A percentile compares a stretch with the other conserved stretches of the same genome.
Evolutionary conservation across 2,329 filamentous ascomycete species (phyloP).

Genomic region (Sporothrix brasiliensis): DNA sequence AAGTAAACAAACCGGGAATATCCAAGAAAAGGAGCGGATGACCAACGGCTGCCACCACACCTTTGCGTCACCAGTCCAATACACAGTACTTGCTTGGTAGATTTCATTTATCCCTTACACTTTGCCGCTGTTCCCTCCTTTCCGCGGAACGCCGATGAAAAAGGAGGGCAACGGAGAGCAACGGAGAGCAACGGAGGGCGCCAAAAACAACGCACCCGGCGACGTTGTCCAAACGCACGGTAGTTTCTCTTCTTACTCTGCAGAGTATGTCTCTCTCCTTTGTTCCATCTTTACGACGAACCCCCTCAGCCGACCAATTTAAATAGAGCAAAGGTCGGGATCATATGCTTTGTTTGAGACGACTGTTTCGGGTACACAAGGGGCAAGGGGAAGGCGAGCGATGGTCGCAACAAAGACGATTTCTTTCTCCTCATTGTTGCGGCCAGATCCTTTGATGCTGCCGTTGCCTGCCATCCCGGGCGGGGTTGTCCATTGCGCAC

Average conservation of each 20-base stretch:
- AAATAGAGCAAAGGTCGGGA: not conserved
- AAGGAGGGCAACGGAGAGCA: not conserved
- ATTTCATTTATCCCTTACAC: constrained; percentile 8
- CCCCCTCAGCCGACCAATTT: not conserved
- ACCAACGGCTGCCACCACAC: not conserved
- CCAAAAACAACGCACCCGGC: constrained; percentile 13
- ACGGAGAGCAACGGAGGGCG: not conserved
- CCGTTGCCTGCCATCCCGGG: constrained; percentile 14
- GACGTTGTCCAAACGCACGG: not conserved
- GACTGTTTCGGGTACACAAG: constrained; percentile 22
- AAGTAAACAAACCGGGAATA: constrained; percentile 26
- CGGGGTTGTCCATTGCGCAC: constrained; percentile 14
- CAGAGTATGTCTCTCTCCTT: not conserved
- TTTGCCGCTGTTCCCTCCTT: not conserved
- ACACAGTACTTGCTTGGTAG: too few species aligned
- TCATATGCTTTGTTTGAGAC: constrained; percentile 16
- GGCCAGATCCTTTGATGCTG: not conserved
- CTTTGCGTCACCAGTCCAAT: too few species aligned
- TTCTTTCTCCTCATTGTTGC: not conserved
- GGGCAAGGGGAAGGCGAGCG: not conserved
- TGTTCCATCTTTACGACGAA: not conserved
- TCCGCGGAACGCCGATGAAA: not conserved
- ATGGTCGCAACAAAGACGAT: not conserved
- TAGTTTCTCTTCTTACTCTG: not conserved
- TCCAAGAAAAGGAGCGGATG: not conserved